A percentile compares a stretch with the other conserved stretches of the same genome.
These are phyloP conservation scores for Sistotremastrum niveocremeum DNA, from an alignment of 768 basidiomycete species.

Conservation along the genomic window DNA sequence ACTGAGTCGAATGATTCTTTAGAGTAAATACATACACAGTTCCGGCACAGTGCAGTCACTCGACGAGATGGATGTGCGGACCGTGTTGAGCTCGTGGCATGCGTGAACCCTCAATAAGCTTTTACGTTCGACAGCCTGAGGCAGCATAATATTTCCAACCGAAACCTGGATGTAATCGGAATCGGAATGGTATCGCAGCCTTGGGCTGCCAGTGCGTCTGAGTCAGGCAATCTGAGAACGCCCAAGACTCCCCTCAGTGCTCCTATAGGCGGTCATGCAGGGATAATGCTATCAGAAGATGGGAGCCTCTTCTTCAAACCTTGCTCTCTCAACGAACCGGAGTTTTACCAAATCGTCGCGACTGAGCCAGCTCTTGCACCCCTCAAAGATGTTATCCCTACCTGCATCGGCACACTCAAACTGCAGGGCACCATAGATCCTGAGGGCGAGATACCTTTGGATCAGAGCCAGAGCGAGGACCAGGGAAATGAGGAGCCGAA, in stretches of 20 bases:
- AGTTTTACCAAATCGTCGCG: conserved; percentile 53
- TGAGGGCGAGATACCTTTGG: conserved; percentile 9
- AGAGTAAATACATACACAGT: too few species aligned
- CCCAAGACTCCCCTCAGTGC: conserved; percentile 23
- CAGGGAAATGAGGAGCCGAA: conserved; percentile 17
- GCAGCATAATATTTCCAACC: too few species aligned
- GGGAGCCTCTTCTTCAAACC: conserved; percentile 72
- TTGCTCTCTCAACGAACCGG: conserved; percentile 45
- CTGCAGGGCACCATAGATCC: conserved; percentile 49
- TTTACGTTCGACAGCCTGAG: too few species aligned
- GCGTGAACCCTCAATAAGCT: too few species aligned
- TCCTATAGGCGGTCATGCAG: conserved; percentile 79
- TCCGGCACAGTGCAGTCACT: too few species aligned
- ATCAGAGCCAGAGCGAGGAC: background rate
- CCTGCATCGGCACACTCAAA: conserved; percentile 44
- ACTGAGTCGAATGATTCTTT: too few species aligned
- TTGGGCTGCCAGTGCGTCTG: too few species aligned
- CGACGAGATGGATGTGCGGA: too few species aligned
- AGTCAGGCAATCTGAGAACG: too few species aligned
- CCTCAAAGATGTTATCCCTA: conserved; percentile 18
- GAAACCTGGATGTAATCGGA: too few species aligned
- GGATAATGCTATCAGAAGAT: conserved; percentile 58
- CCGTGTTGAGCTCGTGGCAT: too few species aligned
- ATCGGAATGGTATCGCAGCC: too few species aligned
- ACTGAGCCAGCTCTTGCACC: conserved; percentile 23